These are phyloP conservation scores for Nothophytophthora sp. DNA, from an alignment of 352 stramenopile genomes.

Conservation along the genomic window DNA sequence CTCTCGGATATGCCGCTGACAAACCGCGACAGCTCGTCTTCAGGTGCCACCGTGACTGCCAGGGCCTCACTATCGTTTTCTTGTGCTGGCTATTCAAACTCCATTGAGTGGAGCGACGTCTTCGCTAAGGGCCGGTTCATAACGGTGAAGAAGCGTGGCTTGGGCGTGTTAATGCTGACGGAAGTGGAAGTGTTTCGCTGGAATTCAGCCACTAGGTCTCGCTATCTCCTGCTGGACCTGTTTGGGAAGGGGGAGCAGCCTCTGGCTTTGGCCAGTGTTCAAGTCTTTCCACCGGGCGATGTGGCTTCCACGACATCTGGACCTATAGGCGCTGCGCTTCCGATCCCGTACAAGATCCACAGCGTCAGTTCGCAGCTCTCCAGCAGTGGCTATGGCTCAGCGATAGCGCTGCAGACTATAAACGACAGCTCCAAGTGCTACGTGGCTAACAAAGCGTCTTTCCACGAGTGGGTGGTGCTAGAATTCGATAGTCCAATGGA, in stretches of 20 bases:
- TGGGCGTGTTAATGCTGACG: slow-evolving; percentile 59
- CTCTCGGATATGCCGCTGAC: slow-evolving; percentile 32
- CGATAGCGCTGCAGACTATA: slow-evolving; percentile 26
- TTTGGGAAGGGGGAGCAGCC: slow-evolving; percentile 33
- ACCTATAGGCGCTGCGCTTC: slow-evolving; percentile 13
- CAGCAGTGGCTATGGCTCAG: slow-evolving; percentile 37
- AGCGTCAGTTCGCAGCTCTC: slow-evolving; percentile 61
- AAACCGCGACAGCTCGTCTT: slow-evolving; percentile 6
- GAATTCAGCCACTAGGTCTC: slow-evolving; percentile 50
- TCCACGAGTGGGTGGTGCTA: slow-evolving; percentile 73
- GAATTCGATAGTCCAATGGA: slow-evolving; percentile 39
- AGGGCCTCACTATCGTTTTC: slow-evolving; percentile 51
- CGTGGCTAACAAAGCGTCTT: slow-evolving; percentile 31
- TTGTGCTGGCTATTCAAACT: slow-evolving; percentile 36
- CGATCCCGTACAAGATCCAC: slow-evolving; percentile 61
- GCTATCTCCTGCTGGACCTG: slow-evolving; percentile 54
- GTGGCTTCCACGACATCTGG: slow-evolving; percentile 9
- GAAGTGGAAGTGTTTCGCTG: slow-evolving; percentile 65
- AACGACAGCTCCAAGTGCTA: slow-evolving; percentile 41
- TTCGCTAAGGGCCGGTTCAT: slow-evolving; percentile 55
- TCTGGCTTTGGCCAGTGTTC: slow-evolving; percentile 44
- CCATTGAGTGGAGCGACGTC: slow-evolving; percentile 32
- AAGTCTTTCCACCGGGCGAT: slow-evolving; percentile 50
- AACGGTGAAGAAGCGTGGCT: slow-evolving; percentile 38
- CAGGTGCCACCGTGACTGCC: slow-evolving; percentile 5